Percentiles rank a stretch among this genome's conserved stretches.
Conservation (phyloP, 106 monocot genomes). For the Phalaenopsis equestris region DNA sequence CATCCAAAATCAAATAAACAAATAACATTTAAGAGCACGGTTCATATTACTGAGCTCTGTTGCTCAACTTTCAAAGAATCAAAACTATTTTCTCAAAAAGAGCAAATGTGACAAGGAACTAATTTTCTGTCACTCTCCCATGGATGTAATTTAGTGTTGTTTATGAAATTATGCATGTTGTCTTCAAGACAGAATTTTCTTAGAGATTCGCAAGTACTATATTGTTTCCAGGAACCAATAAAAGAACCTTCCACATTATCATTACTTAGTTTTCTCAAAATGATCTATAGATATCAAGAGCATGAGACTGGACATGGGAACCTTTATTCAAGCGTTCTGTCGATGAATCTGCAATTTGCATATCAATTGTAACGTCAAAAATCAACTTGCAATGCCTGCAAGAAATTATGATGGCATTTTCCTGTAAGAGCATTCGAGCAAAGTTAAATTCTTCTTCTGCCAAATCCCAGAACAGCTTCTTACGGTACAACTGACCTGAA, state of each 20-base stretch:
- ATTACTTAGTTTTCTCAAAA: constrained; percentile 41
- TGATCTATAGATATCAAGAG: constrained; percentile 34
- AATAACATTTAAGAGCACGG: background rate
- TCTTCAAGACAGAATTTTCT: constrained; percentile 4
- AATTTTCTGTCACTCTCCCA: background rate
- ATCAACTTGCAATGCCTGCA: constrained; percentile 59
- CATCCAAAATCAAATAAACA: background rate
- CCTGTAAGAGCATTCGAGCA: constrained; percentile 37
- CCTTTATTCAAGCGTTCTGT: constrained; percentile 25
- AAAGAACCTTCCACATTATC: constrained; percentile 9
- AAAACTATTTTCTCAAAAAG: background rate
- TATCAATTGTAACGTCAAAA: constrained; percentile 43
- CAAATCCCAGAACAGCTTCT: constrained; percentile 50
- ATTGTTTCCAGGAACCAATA: background rate
- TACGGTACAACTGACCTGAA: constrained; percentile 67
- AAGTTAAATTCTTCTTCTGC: constrained; percentile 50
- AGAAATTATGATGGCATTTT: constrained; percentile 42
- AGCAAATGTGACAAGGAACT: constrained; percentile 20
- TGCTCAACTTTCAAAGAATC: background rate
- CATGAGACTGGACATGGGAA: constrained; percentile 16
- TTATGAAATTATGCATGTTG: background rate
- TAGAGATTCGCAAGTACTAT: background rate
- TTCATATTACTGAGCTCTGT: background rate
- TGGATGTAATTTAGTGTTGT: background rate
- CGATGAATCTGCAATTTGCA: constrained; percentile 52